phyloP scores from a whole-genome alignment of 495 filamentous ascomycete genomes.

The Achaetomiella virescens region DNA sequence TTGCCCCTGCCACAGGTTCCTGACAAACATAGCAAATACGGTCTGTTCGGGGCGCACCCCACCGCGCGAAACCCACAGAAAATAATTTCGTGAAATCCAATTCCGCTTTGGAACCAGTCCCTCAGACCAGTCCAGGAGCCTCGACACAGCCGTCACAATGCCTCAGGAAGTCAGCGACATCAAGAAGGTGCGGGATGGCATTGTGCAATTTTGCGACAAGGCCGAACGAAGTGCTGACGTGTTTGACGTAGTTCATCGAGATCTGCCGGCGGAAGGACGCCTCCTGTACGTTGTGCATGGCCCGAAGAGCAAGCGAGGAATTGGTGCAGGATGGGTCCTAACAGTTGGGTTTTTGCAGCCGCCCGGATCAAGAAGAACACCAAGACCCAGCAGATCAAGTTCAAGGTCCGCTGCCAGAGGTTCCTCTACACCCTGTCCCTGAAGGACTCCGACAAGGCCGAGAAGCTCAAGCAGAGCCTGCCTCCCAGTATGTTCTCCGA shows the following conservation, averaged over 20 bases:
- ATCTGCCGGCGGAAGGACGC: slow-evolving; percentile 98
- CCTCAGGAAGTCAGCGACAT: slow-evolving; percentile 97
- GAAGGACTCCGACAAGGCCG: slow-evolving; percentile 96
- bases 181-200: slow-evolving; percentile 56
- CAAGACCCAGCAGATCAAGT: slow-evolving; percentile 86
- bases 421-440: slow-evolving; percentile 96
- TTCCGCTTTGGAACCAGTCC: slow-evolving; percentile 27
- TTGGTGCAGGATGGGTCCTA: slow-evolving; percentile 22
- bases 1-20: not conserved
- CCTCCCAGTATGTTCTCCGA: slow-evolving; percentile 69
- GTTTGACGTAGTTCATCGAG: slow-evolving; percentile 82
- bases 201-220: not conserved
- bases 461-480: slow-evolving; percentile 99
- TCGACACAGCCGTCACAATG: slow-evolving; percentile 58
- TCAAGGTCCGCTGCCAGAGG: slow-evolving; percentile 97
- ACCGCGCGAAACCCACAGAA: slow-evolving; percentile 26
- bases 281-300: slow-evolving; percentile 61
- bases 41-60: slow-evolving; percentile 13
- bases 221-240: slow-evolving; percentile 25
- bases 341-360: slow-evolving; percentile 51
- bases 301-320: slow-evolving; percentile 2
- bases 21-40: not conserved
- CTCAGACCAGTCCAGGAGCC: slow-evolving; percentile 24
- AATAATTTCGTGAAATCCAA: slow-evolving; percentile 31
- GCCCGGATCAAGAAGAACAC: slow-evolving; percentile 96